phyloP scores from a whole-genome alignment of 1,284 basidiomycete genomes.

The Pseudozyma flocculosa region DNA sequence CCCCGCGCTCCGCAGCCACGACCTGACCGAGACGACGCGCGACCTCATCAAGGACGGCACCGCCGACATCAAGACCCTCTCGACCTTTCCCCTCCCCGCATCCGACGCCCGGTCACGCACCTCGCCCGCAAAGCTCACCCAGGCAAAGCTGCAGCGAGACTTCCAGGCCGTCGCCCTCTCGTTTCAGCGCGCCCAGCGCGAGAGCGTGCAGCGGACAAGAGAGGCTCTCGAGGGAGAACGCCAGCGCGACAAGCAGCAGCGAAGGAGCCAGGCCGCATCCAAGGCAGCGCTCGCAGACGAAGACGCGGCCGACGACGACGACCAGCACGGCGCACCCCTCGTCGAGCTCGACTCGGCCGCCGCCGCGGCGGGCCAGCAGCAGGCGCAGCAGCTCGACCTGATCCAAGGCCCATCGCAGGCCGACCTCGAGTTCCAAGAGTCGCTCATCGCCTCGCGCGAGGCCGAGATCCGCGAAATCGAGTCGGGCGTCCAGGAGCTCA shows the following conservation, averaged over 20 bases:
- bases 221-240: slow-evolving; percentile 77
- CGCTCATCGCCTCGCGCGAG: slow-evolving; percentile 91
- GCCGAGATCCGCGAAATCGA: slow-evolving; percentile 95
- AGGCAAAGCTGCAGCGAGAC: slow-evolving; percentile 90
- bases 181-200: slow-evolving; percentile 87
- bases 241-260: slow-evolving; percentile 61
- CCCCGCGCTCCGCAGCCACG: slow-evolving; percentile 57
- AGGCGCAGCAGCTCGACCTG: slow-evolving; percentile 12
- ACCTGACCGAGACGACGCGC: slow-evolving; percentile 88
- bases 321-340: background rate
- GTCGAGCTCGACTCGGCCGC: background rate
- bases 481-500: slow-evolving; percentile 91
- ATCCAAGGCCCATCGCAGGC: slow-evolving; percentile 63
- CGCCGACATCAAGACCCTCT: slow-evolving; percentile 78
- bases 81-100: slow-evolving; percentile 7
- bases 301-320: slow-evolving; percentile 15
- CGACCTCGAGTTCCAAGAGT: slow-evolving; percentile 96
- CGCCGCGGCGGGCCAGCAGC: slow-evolving; percentile 1
- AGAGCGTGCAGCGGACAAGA: slow-evolving; percentile 78
- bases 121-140: slow-evolving; percentile 57
- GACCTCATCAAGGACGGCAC: slow-evolving; percentile 91
- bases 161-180: slow-evolving; percentile 83
- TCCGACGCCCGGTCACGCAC: slow-evolving; percentile 1
- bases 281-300: slow-evolving; percentile 16
- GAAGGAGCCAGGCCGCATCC: background rate